These are phyloP conservation scores for Exophiala sideris DNA, from an alignment of 2,329 filamentous ascomycete genomes.

Conservation along the genomic window DNA sequence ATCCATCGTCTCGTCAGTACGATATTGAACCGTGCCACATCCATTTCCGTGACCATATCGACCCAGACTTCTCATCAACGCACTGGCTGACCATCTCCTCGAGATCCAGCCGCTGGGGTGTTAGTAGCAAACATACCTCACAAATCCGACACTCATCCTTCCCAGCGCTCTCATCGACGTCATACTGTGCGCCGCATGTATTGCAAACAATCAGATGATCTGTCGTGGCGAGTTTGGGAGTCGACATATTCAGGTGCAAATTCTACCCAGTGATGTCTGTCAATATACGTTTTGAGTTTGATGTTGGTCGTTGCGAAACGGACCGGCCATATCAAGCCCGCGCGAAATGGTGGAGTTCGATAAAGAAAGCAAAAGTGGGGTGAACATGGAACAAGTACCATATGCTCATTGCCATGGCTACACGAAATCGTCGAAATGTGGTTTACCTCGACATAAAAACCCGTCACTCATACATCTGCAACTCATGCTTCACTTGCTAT, in stretches of 20 bases:
- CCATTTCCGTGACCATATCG: too few relatives aligned
- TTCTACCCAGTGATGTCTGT: too few relatives aligned
- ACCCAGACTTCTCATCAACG: too few relatives aligned
- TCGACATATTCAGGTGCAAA: not conserved
- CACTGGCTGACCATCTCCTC: too few relatives aligned
- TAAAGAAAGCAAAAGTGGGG: not conserved
- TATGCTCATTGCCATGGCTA: not conserved
- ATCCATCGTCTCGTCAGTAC: not conserved
- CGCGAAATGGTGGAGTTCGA: not conserved
- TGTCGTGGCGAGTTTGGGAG: slow-evolving; percentile 20
- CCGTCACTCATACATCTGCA: too few relatives aligned
- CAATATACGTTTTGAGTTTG: too few relatives aligned
- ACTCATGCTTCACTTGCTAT: not conserved
- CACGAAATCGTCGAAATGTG: not conserved
- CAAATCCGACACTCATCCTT: slow-evolving; percentile 25
- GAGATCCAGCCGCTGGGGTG: too few relatives aligned
- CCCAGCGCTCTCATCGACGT: slow-evolving; percentile 14
- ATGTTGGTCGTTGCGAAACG: too few relatives aligned
- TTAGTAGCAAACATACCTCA: slow-evolving; percentile 24
- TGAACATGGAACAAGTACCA: not conserved
- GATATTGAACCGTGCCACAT: too few relatives aligned
- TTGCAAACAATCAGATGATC: slow-evolving; percentile 26
- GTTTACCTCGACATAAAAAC: not conserved
- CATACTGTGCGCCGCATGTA: slow-evolving; percentile 29
- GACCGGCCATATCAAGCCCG: not conserved